A percentile compares a stretch with the other conserved stretches of the same genome.
These are phyloP conservation scores for Hyaloraphidium curvatum DNA, from an alignment of 192 early-diverging fungal species.

Conservation along the genomic window DNA sequence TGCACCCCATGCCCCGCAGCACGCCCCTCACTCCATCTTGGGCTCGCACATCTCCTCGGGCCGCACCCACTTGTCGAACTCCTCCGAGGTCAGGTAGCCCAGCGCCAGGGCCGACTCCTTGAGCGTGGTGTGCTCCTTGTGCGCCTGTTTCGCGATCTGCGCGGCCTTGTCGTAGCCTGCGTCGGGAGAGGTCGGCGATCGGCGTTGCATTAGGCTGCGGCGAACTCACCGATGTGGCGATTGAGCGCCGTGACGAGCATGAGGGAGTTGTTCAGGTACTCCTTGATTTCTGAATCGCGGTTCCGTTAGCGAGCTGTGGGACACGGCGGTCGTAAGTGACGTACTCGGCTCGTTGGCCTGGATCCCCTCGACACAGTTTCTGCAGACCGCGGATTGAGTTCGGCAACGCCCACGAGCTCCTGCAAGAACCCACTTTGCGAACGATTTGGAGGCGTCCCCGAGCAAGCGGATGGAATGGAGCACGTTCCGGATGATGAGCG, in stretches of 20 bases:
- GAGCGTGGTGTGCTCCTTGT: conserved; percentile 70
- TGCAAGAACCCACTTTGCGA: too few species aligned
- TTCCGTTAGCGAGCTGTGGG: too few species aligned
- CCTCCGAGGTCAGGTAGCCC: conserved; percentile 63
- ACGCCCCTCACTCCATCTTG: too few species aligned
- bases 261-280: conserved; percentile 75
- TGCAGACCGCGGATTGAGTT: too few species aligned
- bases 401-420: too few species aligned
- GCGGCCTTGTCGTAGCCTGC: conserved; percentile 46
- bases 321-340: too few species aligned
- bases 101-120: conserved; percentile 86
- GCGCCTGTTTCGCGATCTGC: conserved; percentile 91
- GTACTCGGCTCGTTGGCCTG: conserved; percentile 78
- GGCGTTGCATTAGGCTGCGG: not conserved
- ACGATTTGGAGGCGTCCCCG: conserved; percentile 30
- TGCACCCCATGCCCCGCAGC: too few species aligned
- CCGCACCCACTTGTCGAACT: conserved; percentile 91
- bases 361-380: conserved; percentile 95
- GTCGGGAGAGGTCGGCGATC: not conserved
- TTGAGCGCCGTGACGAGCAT: conserved; percentile 99
- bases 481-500: conserved; percentile 95
- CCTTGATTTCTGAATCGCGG: too few species aligned
- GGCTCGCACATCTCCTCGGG: conserved; percentile 77
- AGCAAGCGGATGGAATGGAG: conserved; percentile 75
- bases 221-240: conserved; percentile 61